Percentiles rank a stretch among this genome's conserved stretches.
These are phyloP conservation scores for Calocera viscosa DNA, from an alignment of 768 basidiomycete species.

Conservation along the genomic window DNA sequence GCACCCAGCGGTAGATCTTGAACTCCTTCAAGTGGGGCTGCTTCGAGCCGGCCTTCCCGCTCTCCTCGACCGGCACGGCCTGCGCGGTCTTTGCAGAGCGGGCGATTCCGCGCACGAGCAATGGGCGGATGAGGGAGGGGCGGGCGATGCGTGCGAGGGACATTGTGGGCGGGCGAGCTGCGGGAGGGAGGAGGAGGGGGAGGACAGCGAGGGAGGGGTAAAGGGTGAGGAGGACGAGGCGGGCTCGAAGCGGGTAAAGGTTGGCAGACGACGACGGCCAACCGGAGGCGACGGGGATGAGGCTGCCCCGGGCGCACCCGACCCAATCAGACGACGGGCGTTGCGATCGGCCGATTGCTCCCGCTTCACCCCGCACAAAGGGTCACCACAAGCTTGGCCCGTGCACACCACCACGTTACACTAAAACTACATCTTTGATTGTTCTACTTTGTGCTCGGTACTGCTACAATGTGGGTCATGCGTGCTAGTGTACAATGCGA, in stretches of 20 bases:
- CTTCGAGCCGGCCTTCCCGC: slow-evolving; percentile 27
- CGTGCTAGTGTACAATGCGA: background rate
- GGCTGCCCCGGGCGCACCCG: background rate
- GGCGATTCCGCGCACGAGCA: background rate
- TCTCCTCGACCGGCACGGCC: slow-evolving; percentile 17
- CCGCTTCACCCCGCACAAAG: background rate
- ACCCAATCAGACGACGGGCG: background rate
- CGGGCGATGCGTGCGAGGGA: slow-evolving; percentile 11
- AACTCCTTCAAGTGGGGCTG: slow-evolving; percentile 78
- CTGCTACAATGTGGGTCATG: background rate
- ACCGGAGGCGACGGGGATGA: background rate
- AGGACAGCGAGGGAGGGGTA: slow-evolving; percentile 2
- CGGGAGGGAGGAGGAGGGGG: slow-evolving; percentile 3
- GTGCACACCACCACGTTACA: background rate
- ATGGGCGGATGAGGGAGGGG: background rate
- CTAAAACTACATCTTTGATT: no score
- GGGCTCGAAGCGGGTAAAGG: slow-evolving; percentile 10
- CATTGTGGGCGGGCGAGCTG: no score
- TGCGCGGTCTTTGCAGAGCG: slow-evolving; percentile 9
- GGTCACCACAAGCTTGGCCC: background rate
- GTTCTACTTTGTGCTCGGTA: background rate
- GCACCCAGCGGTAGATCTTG: slow-evolving; percentile 97
- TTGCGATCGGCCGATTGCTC: background rate
- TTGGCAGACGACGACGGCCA: background rate
- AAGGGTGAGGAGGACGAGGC: background rate